Conservation (phyloP, 1,284 basidiomycete genomes). For the Phellopilus nigrolimitatus region DNA sequence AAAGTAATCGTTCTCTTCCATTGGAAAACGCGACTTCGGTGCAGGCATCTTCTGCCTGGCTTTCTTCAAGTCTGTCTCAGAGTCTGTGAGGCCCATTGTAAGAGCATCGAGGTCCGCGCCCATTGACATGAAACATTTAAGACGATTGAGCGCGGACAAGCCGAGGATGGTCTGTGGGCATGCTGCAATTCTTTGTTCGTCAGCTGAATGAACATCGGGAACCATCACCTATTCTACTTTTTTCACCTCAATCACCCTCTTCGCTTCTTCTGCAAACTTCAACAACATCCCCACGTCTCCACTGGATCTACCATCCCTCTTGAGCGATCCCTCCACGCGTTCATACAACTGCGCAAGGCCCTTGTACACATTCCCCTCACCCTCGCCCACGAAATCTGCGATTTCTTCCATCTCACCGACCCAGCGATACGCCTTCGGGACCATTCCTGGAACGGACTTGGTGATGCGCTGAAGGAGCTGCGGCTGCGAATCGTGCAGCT, state of each 20-base stretch:
- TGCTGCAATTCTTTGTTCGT: too few relatives aligned
- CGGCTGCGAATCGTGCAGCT: constrained; percentile 45
- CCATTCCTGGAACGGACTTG: constrained; percentile 40
- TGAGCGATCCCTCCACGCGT: constrained; percentile 38
- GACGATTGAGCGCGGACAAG: too few relatives aligned
- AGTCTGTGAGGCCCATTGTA: too few relatives aligned
- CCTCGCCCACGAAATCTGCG: constrained; percentile 44
- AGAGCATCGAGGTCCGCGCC: too few relatives aligned
- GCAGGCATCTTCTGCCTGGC: too few relatives aligned
- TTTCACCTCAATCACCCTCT: constrained; percentile 26
- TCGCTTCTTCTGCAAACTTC: constrained; percentile 43
- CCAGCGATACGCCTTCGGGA: constrained; percentile 58
- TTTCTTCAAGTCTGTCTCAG: too few relatives aligned
- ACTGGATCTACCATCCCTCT: constrained; percentile 30
- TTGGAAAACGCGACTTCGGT: too few relatives aligned
- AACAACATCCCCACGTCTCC: constrained; percentile 37
- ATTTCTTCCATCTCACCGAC: constrained; percentile 61
- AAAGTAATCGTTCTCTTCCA: too few relatives aligned
- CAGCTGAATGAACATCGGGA: too few relatives aligned
- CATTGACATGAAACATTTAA: too few relatives aligned
- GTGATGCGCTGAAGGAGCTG: constrained; percentile 37
- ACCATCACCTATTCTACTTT: too few relatives aligned
- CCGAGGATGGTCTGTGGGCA: too few relatives aligned
- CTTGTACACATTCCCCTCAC: constrained; percentile 39
- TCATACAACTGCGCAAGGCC: constrained; percentile 45